These are phyloP conservation scores for Incumbomyces lentus DNA, from an alignment of 2,329 filamentous ascomycete species.

Conservation along the genomic window DNA sequence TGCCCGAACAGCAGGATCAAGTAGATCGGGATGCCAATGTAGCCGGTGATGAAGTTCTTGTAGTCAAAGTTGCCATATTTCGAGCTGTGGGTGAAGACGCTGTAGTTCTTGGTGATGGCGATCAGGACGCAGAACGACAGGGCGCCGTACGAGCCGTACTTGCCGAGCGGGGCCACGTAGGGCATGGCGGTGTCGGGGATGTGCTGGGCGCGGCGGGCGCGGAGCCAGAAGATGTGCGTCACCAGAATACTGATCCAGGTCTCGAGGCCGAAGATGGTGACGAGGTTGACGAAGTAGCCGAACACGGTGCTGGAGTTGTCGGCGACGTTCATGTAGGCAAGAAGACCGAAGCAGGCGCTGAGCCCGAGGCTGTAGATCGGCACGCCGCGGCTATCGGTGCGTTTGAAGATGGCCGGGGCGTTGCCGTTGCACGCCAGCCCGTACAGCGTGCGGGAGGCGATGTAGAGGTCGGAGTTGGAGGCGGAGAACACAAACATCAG, in stretches of 20 bases:
- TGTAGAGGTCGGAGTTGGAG: slow-evolving; percentile 48
- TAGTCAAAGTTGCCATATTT: slow-evolving; percentile 52
- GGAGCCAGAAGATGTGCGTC: slow-evolving; percentile 57
- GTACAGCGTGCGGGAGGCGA: slow-evolving; percentile 49
- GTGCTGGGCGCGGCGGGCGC: slow-evolving; percentile 51
- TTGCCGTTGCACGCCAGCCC: slow-evolving; percentile 62
- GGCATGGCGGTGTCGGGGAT: slow-evolving; percentile 47
- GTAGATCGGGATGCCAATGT: slow-evolving; percentile 67
- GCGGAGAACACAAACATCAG: slow-evolving; percentile 49
- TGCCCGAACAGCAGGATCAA: slow-evolving; percentile 58
- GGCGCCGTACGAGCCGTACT: slow-evolving; percentile 56
- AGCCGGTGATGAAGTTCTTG: slow-evolving; percentile 67
- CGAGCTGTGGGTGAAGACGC: slow-evolving; percentile 50
- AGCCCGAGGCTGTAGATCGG: slow-evolving; percentile 55
- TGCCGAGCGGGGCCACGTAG: slow-evolving; percentile 62
- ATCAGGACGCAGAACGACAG: slow-evolving; percentile 63
- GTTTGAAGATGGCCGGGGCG: slow-evolving; percentile 61
- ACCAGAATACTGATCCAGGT: slow-evolving; percentile 60
- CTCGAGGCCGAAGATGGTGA: slow-evolving; percentile 54
- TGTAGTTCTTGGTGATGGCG: slow-evolving; percentile 72
- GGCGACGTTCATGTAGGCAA: slow-evolving; percentile 59
- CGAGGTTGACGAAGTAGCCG: slow-evolving; percentile 56
- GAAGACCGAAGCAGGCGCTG: slow-evolving; percentile 51
- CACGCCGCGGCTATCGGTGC: slow-evolving; percentile 61
- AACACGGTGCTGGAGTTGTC: slow-evolving; percentile 50